phyloP scores from a whole-genome alignment of 352 stramenopile species.

The Pythium monospermum region DNA sequence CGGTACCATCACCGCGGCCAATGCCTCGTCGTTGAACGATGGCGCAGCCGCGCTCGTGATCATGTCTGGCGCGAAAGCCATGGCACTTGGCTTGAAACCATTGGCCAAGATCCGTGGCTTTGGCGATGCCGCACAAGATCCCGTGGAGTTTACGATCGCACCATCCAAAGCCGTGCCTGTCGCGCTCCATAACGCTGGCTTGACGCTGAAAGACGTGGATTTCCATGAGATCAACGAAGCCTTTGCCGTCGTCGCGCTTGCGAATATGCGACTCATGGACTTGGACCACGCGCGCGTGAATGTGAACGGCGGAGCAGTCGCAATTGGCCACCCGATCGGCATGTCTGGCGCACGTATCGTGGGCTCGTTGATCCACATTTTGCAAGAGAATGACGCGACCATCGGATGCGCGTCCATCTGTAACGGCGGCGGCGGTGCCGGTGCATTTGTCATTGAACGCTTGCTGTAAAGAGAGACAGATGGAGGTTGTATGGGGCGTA shows the following conservation, averaged over 20 bases:
- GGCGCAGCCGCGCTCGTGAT: constrained; percentile 94
- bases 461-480: no score
- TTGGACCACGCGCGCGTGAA: constrained; percentile 93
- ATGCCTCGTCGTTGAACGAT: constrained; percentile 96
- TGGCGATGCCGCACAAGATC: constrained; percentile 92
- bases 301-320: constrained; percentile 94
- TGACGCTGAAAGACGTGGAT: constrained; percentile 93
- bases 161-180: constrained; percentile 93
- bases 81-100: constrained; percentile 90
- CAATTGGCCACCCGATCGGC: constrained; percentile 95
- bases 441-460: constrained; percentile 96
- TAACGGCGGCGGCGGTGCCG: constrained; percentile 98
- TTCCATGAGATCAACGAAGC: constrained; percentile 99
- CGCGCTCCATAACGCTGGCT: constrained; percentile 85
- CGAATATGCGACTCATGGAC: constrained; percentile 95
- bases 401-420: constrained; percentile 95
- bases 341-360: constrained; percentile 92
- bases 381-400: constrained; percentile 86
- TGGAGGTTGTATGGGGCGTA: no score
- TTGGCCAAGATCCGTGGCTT: constrained; percentile 93
- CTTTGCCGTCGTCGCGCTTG: constrained; percentile 96
- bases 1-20: constrained; percentile 95
- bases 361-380: constrained; percentile 85
- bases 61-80: constrained; percentile 91
- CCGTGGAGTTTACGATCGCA: constrained; percentile 97